These are phyloP conservation scores for Camelina hispida DNA, from an alignment of 345 rosid species.

Conservation along the genomic window DNA sequence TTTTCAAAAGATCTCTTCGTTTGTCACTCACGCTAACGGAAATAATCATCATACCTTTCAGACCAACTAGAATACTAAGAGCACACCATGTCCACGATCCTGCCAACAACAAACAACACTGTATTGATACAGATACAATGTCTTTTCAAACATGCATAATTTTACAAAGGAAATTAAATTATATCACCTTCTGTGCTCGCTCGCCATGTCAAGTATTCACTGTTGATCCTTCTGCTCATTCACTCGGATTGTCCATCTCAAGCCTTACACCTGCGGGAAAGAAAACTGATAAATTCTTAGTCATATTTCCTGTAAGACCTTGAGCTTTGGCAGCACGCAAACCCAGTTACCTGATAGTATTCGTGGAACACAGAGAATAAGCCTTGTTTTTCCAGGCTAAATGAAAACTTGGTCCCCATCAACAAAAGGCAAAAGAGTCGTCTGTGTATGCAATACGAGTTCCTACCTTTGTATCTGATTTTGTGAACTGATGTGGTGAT, in stretches of 20 bases:
- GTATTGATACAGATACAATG: background rate
- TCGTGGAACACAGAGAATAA: constrained; percentile 33
- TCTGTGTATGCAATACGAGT: constrained; percentile 1
- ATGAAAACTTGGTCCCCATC: constrained; percentile 39
- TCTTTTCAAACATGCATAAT: background rate
- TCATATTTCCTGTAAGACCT: constrained; percentile 15
- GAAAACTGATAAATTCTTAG: constrained; percentile 17
- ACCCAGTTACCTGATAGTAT: constrained; percentile 25
- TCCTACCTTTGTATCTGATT: background rate
- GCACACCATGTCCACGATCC: constrained; percentile 36
- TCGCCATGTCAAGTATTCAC: constrained; percentile 42
- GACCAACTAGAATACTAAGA: constrained; percentile 29
- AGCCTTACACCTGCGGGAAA: constrained; percentile 34
- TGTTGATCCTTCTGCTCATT: constrained; percentile 22
- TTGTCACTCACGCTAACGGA: constrained; percentile 16
- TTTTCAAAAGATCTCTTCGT: constrained; percentile 30
- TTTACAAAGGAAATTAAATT: background rate
- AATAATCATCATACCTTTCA: background rate
- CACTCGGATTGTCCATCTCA: constrained; percentile 24
- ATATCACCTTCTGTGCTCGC: constrained; percentile 39
- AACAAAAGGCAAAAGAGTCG: constrained; percentile 27
- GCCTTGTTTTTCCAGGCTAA: constrained; percentile 27
- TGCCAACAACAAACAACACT: constrained; percentile 19
- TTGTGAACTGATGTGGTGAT: constrained; percentile 13
- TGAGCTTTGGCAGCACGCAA: background rate